Base-by-base conservation (phyloP, 2,329 filamentous ascomycete genomes). In the Alternaria triticina region DNA sequence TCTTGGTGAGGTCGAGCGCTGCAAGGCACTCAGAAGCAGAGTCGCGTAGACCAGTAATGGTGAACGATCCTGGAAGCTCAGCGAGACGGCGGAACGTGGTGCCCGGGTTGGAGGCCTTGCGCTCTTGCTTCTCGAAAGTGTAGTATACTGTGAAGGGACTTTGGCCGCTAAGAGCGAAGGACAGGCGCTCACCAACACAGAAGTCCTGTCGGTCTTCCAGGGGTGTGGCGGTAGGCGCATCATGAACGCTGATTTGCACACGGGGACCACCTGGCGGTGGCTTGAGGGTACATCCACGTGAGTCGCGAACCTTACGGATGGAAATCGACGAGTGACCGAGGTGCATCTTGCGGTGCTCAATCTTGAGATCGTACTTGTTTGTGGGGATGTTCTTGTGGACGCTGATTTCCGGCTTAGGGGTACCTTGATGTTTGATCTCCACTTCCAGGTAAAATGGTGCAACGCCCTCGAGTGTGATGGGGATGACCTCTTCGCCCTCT, bases 101-200 rank as follows among this genome's bases (percentile, higher is more conserved):
- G 23, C 89, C 91, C 40, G 87, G 83, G 12, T 91, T 90, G 68
- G 91, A 90, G 57, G 95, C 96, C 78, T 93, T 95, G 81, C 92
- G 90, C 59, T 88, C 84, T 45, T 87, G 86, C 59, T 90, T 91
- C 70, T 94, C 90, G 81, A 99, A 99, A 11, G 89, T 91, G 82
- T 99, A 99, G 79, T 90, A 91, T 47, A 99, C 91, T 47, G 95
- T 93, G 79, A 99, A 99, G 0, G 96, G 96, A 17, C 94, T 90
- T 58, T 92, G 92, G 47, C 96, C 96, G 1, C 93, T 93, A 6
- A 99, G 88, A 0, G 93, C 94, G 82, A 97, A 99, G 4, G 92
- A 91, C 68, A 99, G 91, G 57, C 94, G 91, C 79, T 99, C 96
- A 68, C 96, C 96, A 11, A 99, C 94, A 80, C 96, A 99, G 82